phyloP scores from a whole-genome alignment of 208 protist species.

The Leishmania amazonensis region DNA sequence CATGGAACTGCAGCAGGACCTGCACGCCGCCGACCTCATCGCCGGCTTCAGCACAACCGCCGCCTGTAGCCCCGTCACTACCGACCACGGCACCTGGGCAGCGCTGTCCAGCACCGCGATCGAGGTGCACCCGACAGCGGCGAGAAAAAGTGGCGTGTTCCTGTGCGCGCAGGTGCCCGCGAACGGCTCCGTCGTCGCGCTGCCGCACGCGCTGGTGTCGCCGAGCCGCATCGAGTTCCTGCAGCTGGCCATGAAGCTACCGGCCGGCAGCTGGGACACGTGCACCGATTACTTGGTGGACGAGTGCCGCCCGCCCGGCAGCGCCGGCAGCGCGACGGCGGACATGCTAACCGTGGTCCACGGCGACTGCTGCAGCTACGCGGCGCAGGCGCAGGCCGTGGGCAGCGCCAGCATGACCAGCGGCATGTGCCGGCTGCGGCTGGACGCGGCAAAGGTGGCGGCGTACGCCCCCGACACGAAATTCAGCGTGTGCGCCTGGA shows the following conservation, averaged over 20 bases:
- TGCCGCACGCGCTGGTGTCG: slow-evolving; percentile 29
- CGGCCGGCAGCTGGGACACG: slow-evolving; percentile 27
- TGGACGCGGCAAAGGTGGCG: slow-evolving; percentile 26
- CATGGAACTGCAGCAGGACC: slow-evolving; percentile 44
- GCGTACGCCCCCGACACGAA: slow-evolving; percentile 26
- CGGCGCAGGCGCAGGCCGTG: slow-evolving; percentile 29
- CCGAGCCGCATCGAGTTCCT: slow-evolving; percentile 29
- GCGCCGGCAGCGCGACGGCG: slow-evolving; percentile 3
- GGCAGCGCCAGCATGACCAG: slow-evolving; percentile 27
- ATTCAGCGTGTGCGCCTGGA: slow-evolving; percentile 61
- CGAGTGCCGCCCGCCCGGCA: slow-evolving; percentile 33
- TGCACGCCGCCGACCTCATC: slow-evolving; percentile 32
- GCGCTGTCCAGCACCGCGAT: slow-evolving; percentile 29
- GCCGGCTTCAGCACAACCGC: slow-evolving; percentile 52
- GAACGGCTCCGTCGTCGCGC: slow-evolving; percentile 36
- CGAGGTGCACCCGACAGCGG: slow-evolving; percentile 33
- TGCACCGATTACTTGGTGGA: slow-evolving; percentile 33
- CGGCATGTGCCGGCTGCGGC: slow-evolving; percentile 35
- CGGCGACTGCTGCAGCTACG: slow-evolving; percentile 51
- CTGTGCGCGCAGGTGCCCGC: slow-evolving; percentile 49
- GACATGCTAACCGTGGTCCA: slow-evolving; percentile 36
- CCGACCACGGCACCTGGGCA: slow-evolving; percentile 46
- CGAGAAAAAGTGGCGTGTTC: slow-evolving; percentile 21
- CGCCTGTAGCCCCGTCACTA: slow-evolving; percentile 32
- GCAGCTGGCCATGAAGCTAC: slow-evolving; percentile 22